Evolutionary conservation across 2,329 filamentous ascomycete genomes (phyloP), one percentile per base, ranked within the genome.

Genomic region (Albophoma yamanashiensis): DNA sequence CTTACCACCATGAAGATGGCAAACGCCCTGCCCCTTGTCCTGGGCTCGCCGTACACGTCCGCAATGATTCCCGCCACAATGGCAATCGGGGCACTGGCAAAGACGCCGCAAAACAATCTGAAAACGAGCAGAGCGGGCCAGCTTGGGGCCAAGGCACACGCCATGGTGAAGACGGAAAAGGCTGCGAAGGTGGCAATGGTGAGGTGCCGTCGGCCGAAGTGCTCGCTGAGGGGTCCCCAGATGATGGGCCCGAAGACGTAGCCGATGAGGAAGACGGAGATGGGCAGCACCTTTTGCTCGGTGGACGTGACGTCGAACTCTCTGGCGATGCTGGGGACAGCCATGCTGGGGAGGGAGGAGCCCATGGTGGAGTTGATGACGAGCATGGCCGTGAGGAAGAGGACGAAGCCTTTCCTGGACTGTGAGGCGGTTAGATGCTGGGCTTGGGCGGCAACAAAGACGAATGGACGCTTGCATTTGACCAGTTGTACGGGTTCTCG

Each of bases 361-460:
- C 82, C 83, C 73, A 89, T 82, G 12, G 87, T 89, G 34, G 81
- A 85, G 70, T 90, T 90, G 68, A 88, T 76, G 52, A 89, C 85
- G 58, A 81, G 77, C 63, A 81, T 69, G 73, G 85, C 83, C 1
- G 80, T 79, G 0, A 82, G 77, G 34, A 82, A 67, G 2, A 87
- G 67, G 7, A 89, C 77, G 43, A 75, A 73, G 1, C 72, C 64
- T 67, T 89, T 89, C 65, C 78, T 83, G 57, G 65, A 65, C 79
- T 85, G 63, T n/a, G 15, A 50, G 5, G 42, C 20, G 17, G 39
- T 39, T n/a, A 27, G n/a, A 55, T 2, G 20, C 2, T 34, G 17
- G 17, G 31, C 5, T 38, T 22, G 20, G 14, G 31, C 20, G 12
- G 31, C 2, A 2, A 14, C 31, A 34, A 20, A 3, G 27, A 20